Conservation (phyloP, 345 rosid genomes). For the Mangifera indica region DNA sequence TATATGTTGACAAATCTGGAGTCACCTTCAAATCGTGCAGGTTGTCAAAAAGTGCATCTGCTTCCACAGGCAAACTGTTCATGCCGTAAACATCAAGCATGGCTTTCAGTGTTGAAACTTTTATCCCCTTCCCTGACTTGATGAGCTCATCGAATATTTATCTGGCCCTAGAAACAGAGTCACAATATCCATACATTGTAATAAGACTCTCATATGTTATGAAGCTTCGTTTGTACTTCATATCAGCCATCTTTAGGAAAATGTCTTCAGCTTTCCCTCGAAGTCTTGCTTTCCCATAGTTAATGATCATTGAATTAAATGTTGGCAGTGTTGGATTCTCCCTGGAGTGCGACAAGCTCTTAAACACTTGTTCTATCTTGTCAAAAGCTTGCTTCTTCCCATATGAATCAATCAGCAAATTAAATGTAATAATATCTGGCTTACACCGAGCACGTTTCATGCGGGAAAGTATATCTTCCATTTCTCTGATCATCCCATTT, state of each 20-base stretch:
- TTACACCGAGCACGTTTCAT: conserved; percentile 74
- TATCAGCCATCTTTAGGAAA: conserved; percentile 57
- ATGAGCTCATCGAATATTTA: conserved; percentile 61
- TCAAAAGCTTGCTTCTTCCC: conserved; percentile 85
- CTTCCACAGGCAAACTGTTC: conserved; percentile 71
- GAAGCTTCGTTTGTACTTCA: conserved; percentile 64
- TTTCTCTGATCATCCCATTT: conserved; percentile 83
- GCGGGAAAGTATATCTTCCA: conserved; percentile 77
- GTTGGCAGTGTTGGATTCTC: conserved; percentile 82
- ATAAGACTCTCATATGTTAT: conserved; percentile 86
- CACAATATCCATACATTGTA: conserved; percentile 75
- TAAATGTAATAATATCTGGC: conserved; percentile 81
- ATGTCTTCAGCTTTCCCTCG: conserved; percentile 67
- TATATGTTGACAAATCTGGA: conserved; percentile 71
- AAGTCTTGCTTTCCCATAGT: conserved; percentile 81
- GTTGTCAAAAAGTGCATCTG: conserved; percentile 52
- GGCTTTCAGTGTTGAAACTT: conserved; percentile 67
- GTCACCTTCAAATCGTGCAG: conserved; percentile 40
- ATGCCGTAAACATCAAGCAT: conserved; percentile 84
- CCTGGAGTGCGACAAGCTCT: conserved; percentile 71
- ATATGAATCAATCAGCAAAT: conserved; percentile 74
- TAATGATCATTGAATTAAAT: conserved; percentile 83
- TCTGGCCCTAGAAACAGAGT: conserved; percentile 64
- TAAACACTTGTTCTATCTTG: conserved; percentile 91
- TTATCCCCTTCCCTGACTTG: conserved; percentile 53